phyloP scores from a whole-genome alignment of 2,329 filamentous ascomycete genomes.

The Westerdykella sp. region DNA sequence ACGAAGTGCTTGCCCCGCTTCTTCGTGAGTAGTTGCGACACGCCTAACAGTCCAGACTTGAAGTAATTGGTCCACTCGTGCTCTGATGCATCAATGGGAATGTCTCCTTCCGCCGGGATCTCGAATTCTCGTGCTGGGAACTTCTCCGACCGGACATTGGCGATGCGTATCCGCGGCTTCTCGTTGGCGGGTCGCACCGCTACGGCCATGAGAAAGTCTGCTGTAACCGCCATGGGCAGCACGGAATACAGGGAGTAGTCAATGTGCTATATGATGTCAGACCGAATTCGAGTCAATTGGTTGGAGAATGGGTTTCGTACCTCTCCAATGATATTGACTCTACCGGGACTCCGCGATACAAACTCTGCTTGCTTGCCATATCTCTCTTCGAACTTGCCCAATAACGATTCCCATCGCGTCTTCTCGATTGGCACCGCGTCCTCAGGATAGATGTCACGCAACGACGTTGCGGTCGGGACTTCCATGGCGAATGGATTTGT shows the following conservation, averaged over 20 bases:
- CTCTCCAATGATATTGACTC: slow-evolving; percentile 97
- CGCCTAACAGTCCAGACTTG: slow-evolving; percentile 81
- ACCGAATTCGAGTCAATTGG: neutral
- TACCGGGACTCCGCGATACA: slow-evolving; percentile 81
- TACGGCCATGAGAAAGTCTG: slow-evolving; percentile 85
- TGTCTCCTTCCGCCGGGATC: slow-evolving; percentile 53
- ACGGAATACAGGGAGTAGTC: slow-evolving; percentile 97
- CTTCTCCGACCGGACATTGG: slow-evolving; percentile 69
- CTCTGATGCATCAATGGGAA: slow-evolving; percentile 68
- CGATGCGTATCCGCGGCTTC: slow-evolving; percentile 62
- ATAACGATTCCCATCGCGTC: slow-evolving; percentile 68
- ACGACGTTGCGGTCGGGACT: slow-evolving; percentile 68
- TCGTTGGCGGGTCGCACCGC: slow-evolving; percentile 49
- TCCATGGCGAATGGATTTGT: slow-evolving; percentile 23
- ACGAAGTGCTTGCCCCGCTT: slow-evolving; percentile 59
- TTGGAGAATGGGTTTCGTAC: slow-evolving; percentile 20
- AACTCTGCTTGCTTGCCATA: slow-evolving; percentile 72
- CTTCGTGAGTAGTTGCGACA: slow-evolving; percentile 65
- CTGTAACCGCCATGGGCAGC: slow-evolving; percentile 88
- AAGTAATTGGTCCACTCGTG: slow-evolving; percentile 99
- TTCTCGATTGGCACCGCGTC: slow-evolving; percentile 63
- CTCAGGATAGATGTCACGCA: slow-evolving; percentile 77
- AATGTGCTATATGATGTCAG: slow-evolving; percentile 59
- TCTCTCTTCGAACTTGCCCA: slow-evolving; percentile 61
- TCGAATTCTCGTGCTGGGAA: slow-evolving; percentile 72